phyloP scores from a whole-genome alignment of 1,139 yeast genomes.

The Zygosaccharomyces pseudobailii region DNA sequence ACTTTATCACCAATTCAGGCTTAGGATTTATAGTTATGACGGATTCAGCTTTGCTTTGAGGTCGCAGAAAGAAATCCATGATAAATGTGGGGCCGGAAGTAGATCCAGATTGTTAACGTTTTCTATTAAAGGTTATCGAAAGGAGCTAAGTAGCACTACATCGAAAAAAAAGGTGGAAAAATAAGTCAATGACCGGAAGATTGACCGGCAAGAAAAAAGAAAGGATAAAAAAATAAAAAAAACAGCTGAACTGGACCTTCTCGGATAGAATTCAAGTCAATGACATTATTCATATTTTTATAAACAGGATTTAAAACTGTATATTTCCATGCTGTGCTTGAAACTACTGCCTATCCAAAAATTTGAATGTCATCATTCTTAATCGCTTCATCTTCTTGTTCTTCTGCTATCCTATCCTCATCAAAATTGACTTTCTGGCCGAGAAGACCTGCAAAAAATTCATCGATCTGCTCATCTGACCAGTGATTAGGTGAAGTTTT shows the following conservation, averaged over 20 bases:
- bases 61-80: constrained; percentile 12
- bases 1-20: constrained; percentile 29
- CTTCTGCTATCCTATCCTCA: constrained; percentile 41
- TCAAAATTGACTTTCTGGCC: constrained; percentile 79
- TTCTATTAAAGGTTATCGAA: background rate
- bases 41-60: constrained; percentile 5
- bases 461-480: constrained; percentile 90
- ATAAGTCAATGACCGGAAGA: too few relatives aligned
- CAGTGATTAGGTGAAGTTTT: constrained; percentile 50
- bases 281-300: too few relatives aligned
- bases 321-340: background rate
- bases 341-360: constrained; percentile 40
- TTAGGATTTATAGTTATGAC: constrained; percentile 19
- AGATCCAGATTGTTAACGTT: background rate
- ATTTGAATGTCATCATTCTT: constrained; percentile 52
- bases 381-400: constrained; percentile 36
- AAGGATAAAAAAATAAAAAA: background rate
- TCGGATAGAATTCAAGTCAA: too few relatives aligned
- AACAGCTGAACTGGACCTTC: background rate
- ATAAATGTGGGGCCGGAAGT: background rate
- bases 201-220: too few relatives aligned
- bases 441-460: constrained; percentile 79
- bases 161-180: background rate
- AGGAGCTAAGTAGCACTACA: background rate
- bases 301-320: too few relatives aligned